Percentiles rank a stretch among this genome's conserved stretches.
Evolutionary conservation across 306 rosid species (phyloP).

Genomic region (Castanea sativa): DNA sequence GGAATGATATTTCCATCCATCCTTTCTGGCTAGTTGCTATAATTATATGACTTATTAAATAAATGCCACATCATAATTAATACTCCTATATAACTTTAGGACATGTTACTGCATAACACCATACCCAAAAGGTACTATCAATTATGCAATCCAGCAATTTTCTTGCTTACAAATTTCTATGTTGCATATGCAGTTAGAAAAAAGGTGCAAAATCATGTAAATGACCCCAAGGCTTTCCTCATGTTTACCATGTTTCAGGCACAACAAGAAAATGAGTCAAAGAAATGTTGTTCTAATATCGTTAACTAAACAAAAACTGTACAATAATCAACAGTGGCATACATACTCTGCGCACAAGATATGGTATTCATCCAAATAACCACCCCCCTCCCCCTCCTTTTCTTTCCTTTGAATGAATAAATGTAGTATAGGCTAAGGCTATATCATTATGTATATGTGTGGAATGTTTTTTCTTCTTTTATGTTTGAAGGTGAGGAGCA

Average conservation of each 20-base stretch:
- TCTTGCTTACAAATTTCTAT: too few relatives aligned
- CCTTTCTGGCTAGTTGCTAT: too few relatives aligned
- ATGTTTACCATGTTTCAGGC: background rate
- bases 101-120: too few relatives aligned
- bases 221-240: background rate
- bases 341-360: background rate
- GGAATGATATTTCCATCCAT: too few relatives aligned
- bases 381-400: background rate
- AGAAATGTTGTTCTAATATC: background rate
- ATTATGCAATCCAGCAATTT: too few relatives aligned
- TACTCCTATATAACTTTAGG: too few relatives aligned
- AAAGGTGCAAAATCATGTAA: too few relatives aligned
- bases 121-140: too few relatives aligned
- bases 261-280: background rate
- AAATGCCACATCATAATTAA: too few relatives aligned
- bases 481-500: conserved; percentile 34
- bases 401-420: conserved; percentile 12
- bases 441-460: background rate
- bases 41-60: too few relatives aligned
- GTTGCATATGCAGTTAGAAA: too few relatives aligned
- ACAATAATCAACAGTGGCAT: conserved; percentile 35
- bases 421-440: background rate
- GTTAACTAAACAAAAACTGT: conserved; percentile 28
- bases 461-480: conserved; percentile 5
- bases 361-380: background rate